Conservation (phyloP, 306 rosid species). For the Gastrolobium villosum region DNA sequence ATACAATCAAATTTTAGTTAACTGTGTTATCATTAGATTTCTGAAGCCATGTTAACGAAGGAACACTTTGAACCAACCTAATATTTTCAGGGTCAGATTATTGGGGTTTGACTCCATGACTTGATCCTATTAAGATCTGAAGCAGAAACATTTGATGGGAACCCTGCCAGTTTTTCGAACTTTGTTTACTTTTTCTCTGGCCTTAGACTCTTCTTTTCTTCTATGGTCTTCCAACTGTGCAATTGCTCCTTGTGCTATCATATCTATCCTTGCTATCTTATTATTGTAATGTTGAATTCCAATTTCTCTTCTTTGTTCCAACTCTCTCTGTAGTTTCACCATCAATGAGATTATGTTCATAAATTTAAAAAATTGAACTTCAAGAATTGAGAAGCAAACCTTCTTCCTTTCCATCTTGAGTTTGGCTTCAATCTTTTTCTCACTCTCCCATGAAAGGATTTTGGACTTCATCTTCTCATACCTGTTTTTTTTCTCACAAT, state of each 20-base stretch:
- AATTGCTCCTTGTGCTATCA: conserved; percentile 66
- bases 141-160: conserved; percentile 69
- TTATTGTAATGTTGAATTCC: conserved; percentile 60
- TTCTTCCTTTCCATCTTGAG: conserved; percentile 65
- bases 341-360: conserved; percentile 38
- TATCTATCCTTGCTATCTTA: conserved; percentile 67
- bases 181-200: conserved; percentile 62
- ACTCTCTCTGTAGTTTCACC: conserved; percentile 52
- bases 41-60: background rate
- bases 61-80: conserved; percentile 7
- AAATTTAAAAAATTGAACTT: background rate
- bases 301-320: conserved; percentile 59
- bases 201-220: conserved; percentile 60
- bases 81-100: conserved; percentile 2
- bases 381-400: conserved; percentile 51
- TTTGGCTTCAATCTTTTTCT: conserved; percentile 71
- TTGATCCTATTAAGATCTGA: conserved; percentile 56
- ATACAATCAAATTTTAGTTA: conserved; percentile 17
- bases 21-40: background rate
- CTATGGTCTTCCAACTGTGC: conserved; percentile 69
- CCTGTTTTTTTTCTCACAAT: conserved; percentile 56
- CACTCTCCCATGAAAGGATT: conserved; percentile 73
- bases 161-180: conserved; percentile 60
- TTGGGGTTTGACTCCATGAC: background rate
- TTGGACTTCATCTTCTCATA: conserved; percentile 63